phyloP scores from a whole-genome alignment of 2,329 filamentous ascomycete species.

The Xylaria sp. region DNA sequence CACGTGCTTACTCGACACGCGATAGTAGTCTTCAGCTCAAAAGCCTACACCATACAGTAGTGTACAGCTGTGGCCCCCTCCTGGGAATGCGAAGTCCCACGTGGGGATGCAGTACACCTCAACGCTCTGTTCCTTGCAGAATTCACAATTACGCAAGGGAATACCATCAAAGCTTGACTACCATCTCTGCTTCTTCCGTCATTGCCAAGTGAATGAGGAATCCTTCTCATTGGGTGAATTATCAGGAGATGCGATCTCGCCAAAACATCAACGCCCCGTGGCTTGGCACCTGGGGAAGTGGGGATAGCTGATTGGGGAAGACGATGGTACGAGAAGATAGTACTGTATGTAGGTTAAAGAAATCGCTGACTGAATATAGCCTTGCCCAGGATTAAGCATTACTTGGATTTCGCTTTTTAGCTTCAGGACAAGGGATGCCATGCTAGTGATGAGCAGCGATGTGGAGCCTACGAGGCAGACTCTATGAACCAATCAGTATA shows the following conservation, averaged over 20 bases:
- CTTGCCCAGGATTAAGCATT: not conserved
- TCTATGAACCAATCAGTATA: constrained; percentile 26
- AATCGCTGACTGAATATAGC: constrained; percentile 3
- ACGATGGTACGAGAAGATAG: not conserved
- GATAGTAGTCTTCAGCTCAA: constrained; percentile 23
- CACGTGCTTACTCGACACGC: constrained; percentile 8
- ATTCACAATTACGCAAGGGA: not conserved
- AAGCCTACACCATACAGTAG: not conserved
- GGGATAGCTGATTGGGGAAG: constrained; percentile 7
- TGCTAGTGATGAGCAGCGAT: constrained; percentile 7
- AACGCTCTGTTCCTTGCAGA: constrained; percentile 10
- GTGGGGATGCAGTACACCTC: constrained; percentile 15
- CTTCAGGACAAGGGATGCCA: constrained; percentile 16
- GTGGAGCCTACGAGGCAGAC: not conserved
- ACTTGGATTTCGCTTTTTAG: constrained; percentile 4
- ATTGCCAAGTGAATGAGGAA: constrained; percentile 9
- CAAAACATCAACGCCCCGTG: not conserved
- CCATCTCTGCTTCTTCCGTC: not conserved
- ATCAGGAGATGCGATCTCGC: not conserved
- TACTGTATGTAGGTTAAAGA: not conserved
- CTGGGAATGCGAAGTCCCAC: constrained; percentile 2
- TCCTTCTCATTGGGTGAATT: constrained; percentile 7
- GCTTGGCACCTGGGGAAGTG: constrained; percentile 34
- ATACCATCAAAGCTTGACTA: not conserved
- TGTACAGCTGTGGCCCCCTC: not conserved